Conservation (phyloP, 805 yeast genomes). For the Candida incommunis region DNA sequence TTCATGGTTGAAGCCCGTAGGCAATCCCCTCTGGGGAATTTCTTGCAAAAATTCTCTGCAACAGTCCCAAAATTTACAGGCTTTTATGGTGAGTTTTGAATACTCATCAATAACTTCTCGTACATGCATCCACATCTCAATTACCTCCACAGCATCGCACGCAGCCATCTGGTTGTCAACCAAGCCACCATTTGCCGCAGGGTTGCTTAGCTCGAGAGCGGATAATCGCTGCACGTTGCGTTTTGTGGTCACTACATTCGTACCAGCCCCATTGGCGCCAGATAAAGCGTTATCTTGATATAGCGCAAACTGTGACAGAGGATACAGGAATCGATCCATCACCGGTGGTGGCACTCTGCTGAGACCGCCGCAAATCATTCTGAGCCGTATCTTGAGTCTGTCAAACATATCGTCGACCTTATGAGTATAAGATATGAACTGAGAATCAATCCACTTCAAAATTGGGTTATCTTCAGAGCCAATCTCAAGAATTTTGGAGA, state of each 20-base stretch:
- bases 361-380: conserved; percentile 5
- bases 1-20: conserved; percentile 28
- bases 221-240: background rate
- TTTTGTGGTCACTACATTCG: no score
- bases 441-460: conserved; percentile 43
- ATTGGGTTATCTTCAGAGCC: conserved; percentile 56
- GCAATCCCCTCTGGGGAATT: conserved; percentile 27
- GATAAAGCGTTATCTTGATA: background rate
- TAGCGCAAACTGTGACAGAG: background rate
- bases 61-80: conserved; percentile 39
- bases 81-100: conserved; percentile 24
- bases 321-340: background rate
- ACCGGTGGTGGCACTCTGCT: background rate
- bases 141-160: conserved; percentile 38
- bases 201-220: background rate
- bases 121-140: conserved; percentile 46
- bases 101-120: conserved; percentile 29
- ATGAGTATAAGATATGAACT: conserved; percentile 26
- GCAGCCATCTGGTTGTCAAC: background rate
- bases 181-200: background rate
- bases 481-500: conserved; percentile 45
- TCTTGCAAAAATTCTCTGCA: conserved; percentile 42
- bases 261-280: no score
- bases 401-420: conserved; percentile 29
- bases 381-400: conserved; percentile 17